phyloP scores from a whole-genome alignment of 371 early-diverging fungal species.

The Actinomucor elegans region DNA sequence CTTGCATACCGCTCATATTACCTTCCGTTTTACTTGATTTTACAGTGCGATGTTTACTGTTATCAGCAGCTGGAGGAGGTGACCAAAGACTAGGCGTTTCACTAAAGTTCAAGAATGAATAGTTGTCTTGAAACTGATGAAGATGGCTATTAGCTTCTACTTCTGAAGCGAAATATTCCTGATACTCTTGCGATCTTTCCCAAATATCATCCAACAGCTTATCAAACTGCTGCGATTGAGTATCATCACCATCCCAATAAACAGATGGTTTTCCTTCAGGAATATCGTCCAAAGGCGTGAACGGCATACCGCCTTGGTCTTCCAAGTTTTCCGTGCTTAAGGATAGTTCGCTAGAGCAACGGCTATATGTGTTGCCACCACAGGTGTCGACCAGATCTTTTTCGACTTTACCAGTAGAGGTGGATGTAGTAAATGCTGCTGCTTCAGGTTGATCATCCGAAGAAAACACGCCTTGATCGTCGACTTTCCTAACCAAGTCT shows the following conservation, averaged over 20 bases:
- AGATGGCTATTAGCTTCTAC: background rate
- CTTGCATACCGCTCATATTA: slow-evolving; percentile 8
- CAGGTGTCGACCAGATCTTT: background rate
- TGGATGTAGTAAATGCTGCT: background rate
- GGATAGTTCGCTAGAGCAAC: no score
- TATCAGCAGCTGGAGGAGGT: background rate
- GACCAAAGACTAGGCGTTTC: no score
- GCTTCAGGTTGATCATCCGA: background rate
- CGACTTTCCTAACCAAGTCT: no score
- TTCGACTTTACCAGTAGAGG: background rate
- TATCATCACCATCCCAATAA: slow-evolving; percentile 13
- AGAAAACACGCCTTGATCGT: no score
- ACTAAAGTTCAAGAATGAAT: no score
- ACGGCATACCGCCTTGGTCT: background rate
- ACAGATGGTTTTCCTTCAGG: background rate
- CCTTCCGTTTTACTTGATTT: slow-evolving; percentile 11
- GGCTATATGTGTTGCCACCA: background rate
- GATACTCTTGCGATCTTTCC: slow-evolving; percentile 22
- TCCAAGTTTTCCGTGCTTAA: no score
- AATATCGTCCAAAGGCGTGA: background rate
- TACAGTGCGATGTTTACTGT: background rate
- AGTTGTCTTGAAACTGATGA: background rate
- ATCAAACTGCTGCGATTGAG: slow-evolving; percentile 19
- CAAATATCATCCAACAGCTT: slow-evolving; percentile 19
- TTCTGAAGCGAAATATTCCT: slow-evolving; percentile 20